Conservation (phyloP, 176 grass and related monocot genomes). For the Avena insularis region DNA sequence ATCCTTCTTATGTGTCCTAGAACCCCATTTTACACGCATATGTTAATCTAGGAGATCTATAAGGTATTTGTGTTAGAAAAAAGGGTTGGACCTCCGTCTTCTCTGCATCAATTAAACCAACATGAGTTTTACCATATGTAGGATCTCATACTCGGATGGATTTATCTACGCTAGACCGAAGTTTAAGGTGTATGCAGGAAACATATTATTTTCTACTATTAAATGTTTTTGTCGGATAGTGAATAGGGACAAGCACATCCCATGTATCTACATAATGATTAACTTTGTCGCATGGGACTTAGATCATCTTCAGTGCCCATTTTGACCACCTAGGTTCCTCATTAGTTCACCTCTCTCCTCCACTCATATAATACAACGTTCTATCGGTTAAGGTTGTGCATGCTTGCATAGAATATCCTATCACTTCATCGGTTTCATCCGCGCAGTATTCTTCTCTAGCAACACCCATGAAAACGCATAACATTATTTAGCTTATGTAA, state of each 20-base stretch:
- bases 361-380: not conserved
- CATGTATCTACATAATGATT: not conserved
- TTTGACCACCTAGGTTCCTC: not conserved
- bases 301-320: not conserved
- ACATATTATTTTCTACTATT: not conserved
- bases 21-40: not conserved
- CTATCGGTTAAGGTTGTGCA: not conserved
- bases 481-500: not conserved
- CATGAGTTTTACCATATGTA: not conserved
- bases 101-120: not conserved
- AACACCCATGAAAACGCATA: not conserved
- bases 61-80: not conserved
- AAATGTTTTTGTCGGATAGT: not conserved
- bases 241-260: not conserved
- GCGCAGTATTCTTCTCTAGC: not conserved
- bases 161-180: not conserved
- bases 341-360: not conserved
- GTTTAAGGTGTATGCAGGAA: conserved; percentile 15
- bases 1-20: not conserved
- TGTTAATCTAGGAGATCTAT: conserved; percentile 4
- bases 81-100: not conserved
- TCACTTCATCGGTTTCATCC: not conserved
- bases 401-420: not conserved
- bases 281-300: not conserved
- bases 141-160: not conserved